A percentile compares a stretch with the other conserved stretches of the same genome.
Evolutionary conservation across 441 rosid species (phyloP).

Genomic region (Croton laevigatus): DNA sequence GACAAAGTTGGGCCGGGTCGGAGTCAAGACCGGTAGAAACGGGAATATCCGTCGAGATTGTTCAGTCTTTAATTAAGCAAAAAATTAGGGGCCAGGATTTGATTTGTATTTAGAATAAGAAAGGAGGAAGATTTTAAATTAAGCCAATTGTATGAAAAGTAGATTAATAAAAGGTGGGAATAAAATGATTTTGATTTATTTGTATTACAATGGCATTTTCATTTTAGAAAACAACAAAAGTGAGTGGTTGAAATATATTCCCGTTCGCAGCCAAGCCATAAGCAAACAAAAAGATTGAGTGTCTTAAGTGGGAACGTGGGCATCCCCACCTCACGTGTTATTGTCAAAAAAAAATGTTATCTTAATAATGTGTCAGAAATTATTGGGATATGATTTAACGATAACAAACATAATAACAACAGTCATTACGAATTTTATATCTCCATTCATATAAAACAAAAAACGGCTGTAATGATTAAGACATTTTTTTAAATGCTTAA

Average conservation of each 20-base stretch:
- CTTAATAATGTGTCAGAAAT: neutral
- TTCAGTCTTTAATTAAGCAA: constrained; percentile 42
- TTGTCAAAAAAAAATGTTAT: too few relatives aligned
- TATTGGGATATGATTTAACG: neutral
- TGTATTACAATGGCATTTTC: too few relatives aligned
- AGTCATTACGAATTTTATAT: too few relatives aligned
- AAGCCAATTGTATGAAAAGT: too few relatives aligned
- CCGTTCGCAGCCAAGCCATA: neutral
- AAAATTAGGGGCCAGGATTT: neutral
- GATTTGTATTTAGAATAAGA: neutral
- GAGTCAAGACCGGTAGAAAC: constrained; percentile 54
- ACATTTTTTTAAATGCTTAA: too few relatives aligned
- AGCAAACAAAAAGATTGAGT: neutral
- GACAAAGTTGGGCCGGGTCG: constrained; percentile 72
- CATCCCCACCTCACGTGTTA: too few relatives aligned
- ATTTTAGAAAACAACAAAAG: neutral
- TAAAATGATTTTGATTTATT: too few relatives aligned
- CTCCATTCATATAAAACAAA: neutral
- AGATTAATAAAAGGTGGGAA: too few relatives aligned
- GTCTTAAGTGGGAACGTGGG: too few relatives aligned
- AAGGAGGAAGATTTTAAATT: too few relatives aligned
- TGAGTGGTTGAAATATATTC: neutral
- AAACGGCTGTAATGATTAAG: constrained; percentile 12
- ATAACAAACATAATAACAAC: neutral
- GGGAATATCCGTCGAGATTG: constrained; percentile 78